Evolutionary conservation across 2,329 filamentous ascomycete genomes (phyloP), one percentile per base, ranked within the genome.

Genomic region (Drechmeria coniospora): DNA sequence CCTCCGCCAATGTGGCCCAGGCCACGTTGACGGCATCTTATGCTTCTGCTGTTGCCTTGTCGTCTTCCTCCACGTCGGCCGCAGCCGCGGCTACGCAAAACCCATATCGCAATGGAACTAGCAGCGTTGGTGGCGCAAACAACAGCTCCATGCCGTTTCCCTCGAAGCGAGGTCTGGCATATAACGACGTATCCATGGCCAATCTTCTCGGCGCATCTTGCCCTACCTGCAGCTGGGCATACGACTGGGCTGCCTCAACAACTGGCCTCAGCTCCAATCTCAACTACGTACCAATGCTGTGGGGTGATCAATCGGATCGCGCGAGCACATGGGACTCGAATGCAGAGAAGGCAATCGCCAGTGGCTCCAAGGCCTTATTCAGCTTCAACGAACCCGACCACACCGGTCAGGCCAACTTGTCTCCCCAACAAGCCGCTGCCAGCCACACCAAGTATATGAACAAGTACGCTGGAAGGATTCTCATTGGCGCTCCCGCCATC

Each of bases 341-440:
- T 35, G 71, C 63, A 24, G 46, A 61, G 28, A 45, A 50, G 11
- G 67, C 68, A 35, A 63, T 79, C 35, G 40, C 49, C 28, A 46
- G 47, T 9, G 75, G 74, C 31, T 54, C 64, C 37, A 64, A 59
- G 36, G 58, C 63, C 40, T 49, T 80, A 30, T 62, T 80, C 44
- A 62, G 63, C 49, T 79, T 79, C 66, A 82, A 82, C 62, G 76
- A 82, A 61, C 72, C 72, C 25, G 77, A 82, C 49, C 62, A 65
- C 36, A 38, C 39, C 10, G 45, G 46, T n/a, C 74, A 80, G 54
- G 56, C 70, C 41, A 68, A 74, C 57, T 46, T 77, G 47, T 47
- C 50, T 15, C 54, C 70, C n/a, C 40, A 40, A 5, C 46, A 43
- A 2, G 72, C 71, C 21, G 72, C 69, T 11, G 21, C 46, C 2